Percentiles rank a stretch among this genome's conserved stretches.
These are phyloP conservation scores for Pichia sp. DNA, from an alignment of 1,139 yeast genomes.

Conservation along the genomic window DNA sequence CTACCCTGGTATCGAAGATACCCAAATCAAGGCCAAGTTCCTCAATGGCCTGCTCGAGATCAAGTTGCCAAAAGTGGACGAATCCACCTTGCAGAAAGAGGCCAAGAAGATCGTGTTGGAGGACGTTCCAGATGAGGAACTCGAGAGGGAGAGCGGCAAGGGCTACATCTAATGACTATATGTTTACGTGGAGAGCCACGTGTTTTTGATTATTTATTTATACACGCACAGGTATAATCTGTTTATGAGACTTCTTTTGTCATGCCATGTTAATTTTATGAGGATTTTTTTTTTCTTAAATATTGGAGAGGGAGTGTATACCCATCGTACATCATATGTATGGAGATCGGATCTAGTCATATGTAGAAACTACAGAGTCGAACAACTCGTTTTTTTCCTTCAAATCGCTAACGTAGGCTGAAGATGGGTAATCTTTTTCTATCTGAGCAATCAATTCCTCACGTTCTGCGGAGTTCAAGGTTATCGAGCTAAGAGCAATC, in stretches of 20 bases:
- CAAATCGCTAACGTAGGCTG: conserved; percentile 39
- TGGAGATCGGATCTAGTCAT: conserved; percentile 22
- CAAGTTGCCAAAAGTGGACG: conserved; percentile 41
- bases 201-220: neutral
- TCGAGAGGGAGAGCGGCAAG: conserved; percentile 16
- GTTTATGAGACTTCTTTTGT: neutral
- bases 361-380: conserved; percentile 53
- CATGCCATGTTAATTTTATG: neutral
- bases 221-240: neutral
- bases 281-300: no score
- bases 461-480: conserved; percentile 34
- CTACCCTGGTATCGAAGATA: conserved; percentile 48
- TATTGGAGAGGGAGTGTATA: no score
- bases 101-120: conserved; percentile 28
- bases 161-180: conserved; percentile 5
- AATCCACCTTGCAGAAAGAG: conserved; percentile 15
- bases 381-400: conserved; percentile 46
- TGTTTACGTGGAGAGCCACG: neutral
- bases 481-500: conserved; percentile 48
- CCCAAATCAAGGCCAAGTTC: conserved; percentile 49
- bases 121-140: conserved; percentile 31
- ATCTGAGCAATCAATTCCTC: conserved; percentile 40
- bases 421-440: conserved; percentile 39
- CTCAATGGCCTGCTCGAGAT: conserved; percentile 51
- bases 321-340: neutral